Conservation (phyloP, 2,329 filamentous ascomycete species). For the Tolypocladium album region DNA sequence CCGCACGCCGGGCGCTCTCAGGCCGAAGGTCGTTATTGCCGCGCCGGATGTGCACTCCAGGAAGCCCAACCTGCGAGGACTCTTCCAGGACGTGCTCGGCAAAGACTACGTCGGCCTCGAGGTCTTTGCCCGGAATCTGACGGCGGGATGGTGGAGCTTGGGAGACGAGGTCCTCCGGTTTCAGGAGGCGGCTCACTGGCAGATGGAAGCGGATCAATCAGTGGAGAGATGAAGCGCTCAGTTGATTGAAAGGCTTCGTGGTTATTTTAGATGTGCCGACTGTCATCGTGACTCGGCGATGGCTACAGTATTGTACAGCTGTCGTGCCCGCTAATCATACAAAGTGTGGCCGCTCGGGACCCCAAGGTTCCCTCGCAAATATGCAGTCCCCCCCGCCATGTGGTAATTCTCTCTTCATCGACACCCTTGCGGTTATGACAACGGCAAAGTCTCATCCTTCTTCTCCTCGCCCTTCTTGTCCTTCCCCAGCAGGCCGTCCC, state of each 20-base stretch:
- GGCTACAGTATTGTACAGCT: constrained; percentile 22
- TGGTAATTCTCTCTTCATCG: not conserved
- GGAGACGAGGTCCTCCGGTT: constrained; percentile 64
- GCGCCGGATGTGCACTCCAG: constrained; percentile 70
- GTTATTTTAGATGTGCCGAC: constrained; percentile 11
- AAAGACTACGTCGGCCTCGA: constrained; percentile 51
- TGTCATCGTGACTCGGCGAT: constrained; percentile 9
- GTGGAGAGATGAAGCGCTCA: constrained; percentile 9
- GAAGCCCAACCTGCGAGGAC: constrained; percentile 58
- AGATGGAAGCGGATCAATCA: not conserved
- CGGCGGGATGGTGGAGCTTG: constrained; percentile 69
- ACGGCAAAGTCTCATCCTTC: not conserved
- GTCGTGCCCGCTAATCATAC: constrained; percentile 16
- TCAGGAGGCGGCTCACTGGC: constrained; percentile 48
- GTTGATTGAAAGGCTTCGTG: constrained; percentile 1
- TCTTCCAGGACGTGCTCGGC: constrained; percentile 47
- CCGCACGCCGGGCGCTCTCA: constrained; percentile 12
- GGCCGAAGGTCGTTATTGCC: constrained; percentile 48
- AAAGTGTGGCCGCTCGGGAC: not conserved
- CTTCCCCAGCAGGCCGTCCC: constrained; percentile 23
- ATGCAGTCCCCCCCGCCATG: not conserved
- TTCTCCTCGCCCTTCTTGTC: constrained; percentile 6
- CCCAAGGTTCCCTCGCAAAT: not conserved
- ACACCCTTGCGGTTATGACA: not conserved
- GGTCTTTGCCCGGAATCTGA: constrained; percentile 65